These are phyloP conservation scores for Pisolithus microcarpus DNA, from an alignment of 768 basidiomycete genomes.

Conservation along the genomic window DNA sequence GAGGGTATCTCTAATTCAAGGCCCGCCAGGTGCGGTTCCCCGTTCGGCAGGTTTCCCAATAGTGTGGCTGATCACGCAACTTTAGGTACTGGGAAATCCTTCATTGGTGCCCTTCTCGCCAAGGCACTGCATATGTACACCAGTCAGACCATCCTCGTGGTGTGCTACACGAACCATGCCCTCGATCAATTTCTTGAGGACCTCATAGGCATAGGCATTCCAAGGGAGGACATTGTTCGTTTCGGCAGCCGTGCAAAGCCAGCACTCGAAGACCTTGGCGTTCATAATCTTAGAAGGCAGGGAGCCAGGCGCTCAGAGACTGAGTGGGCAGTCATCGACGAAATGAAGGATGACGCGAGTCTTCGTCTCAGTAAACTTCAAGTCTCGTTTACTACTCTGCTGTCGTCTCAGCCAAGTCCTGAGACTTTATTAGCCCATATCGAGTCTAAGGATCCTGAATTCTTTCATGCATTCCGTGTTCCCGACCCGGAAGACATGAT, in stretches of 20 bases:
- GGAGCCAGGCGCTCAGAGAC: constrained; percentile 19
- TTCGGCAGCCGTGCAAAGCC: constrained; percentile 50
- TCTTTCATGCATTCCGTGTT: constrained; percentile 38
- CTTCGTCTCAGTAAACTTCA: constrained; percentile 17
- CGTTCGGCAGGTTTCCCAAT: not conserved
- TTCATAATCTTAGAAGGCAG: constrained; percentile 32
- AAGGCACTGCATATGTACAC: constrained; percentile 50
- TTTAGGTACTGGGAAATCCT: constrained; percentile 68
- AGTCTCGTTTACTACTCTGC: constrained; percentile 23
- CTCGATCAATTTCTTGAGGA: constrained; percentile 64
- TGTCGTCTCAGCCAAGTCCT: constrained; percentile 10
- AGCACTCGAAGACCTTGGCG: constrained; percentile 37
- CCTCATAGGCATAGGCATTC: constrained; percentile 54
- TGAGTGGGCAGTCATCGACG: constrained; percentile 39
- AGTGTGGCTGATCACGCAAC: not conserved
- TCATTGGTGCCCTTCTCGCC: constrained; percentile 60
- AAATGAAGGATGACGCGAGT: constrained; percentile 21
- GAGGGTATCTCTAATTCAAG: constrained; percentile 56
- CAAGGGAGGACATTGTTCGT: constrained; percentile 42
- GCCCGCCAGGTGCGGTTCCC: constrained; percentile 51
- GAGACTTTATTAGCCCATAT: constrained; percentile 37
- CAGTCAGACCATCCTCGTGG: constrained; percentile 50
- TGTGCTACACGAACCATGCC: constrained; percentile 72
- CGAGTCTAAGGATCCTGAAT: constrained; percentile 45
- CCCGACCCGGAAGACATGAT: constrained; percentile 40